Evolutionary conservation across 805 yeast genomes (phyloP), one percentile per base, ranked within the genome.

Genomic region (Kuraishia piskuri): DNA sequence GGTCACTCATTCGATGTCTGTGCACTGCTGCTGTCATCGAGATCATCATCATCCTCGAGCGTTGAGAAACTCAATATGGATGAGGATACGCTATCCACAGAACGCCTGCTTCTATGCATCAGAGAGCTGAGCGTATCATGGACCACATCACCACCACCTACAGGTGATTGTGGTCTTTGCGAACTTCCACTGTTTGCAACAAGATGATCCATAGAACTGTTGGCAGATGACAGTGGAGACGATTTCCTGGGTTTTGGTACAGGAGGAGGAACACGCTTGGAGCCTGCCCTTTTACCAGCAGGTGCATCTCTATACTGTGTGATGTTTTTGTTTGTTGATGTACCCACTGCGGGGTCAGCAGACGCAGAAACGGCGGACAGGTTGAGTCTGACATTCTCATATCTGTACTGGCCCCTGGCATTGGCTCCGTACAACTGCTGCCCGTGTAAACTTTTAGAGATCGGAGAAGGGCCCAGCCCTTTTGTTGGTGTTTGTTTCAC

Each of bases 91-190:
- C 31, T 22, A 19, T 47, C 49, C 9, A 48, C 12, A n/a, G 50
- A 48, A 24, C 20, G 37, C 44, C 44, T 25, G 36, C 19, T n/a
- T 25, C 44, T 48, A 21, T 48, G 50, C 31, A 22, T 20, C 52
- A 50, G 44, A 20, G 52, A 50, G 17, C 22, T n/a, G 17, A 50
- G 48, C 17, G 52, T 40, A 24, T 50, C 52, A 20, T 50, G 48
- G 3, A 50, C 52, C 2, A 44, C 52, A n/a, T 23, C 36, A 9
- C 9, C 49, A 9, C 9, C 49, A 25, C 14, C 24, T 21, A 22
- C 36, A 25, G 25, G 49, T 23, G 49, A 23, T 31, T 31, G 40
- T 31, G 8, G 40, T 10, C 40, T 31, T 31, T 31, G 40, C 3
- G 40, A 14, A 6, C 17, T 31, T 6, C 40, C 40, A 31, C 14